Percentiles rank a stretch among this genome's conserved stretches.
Evolutionary conservation across 176 grass and related monocot genomes (phyloP).

Genomic region (Oryza australiensis): DNA sequence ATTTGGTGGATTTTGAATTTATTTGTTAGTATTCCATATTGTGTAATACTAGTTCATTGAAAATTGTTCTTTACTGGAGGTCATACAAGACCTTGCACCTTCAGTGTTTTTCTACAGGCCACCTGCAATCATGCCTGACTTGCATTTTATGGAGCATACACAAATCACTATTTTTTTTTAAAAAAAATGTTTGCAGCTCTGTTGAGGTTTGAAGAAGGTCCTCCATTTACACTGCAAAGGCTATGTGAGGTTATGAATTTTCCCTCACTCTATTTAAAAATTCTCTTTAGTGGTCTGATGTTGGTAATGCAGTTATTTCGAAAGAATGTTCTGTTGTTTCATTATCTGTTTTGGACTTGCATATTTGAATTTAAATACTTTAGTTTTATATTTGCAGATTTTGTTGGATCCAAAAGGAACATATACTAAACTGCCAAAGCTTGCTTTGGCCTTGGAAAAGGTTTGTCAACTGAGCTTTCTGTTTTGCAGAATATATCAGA

Average conservation of each 20-base stretch:
- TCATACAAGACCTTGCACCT: constrained; percentile 7
- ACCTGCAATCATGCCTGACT: background rate
- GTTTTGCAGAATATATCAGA: background rate
- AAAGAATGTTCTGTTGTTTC: constrained; percentile 1
- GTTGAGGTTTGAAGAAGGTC: constrained; percentile 81
- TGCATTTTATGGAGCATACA: constrained; percentile 28
- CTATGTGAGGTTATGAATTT: constrained; percentile 78
- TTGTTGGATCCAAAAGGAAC: constrained; percentile 90
- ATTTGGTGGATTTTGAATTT: constrained; percentile 4
- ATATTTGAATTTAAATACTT: constrained; percentile 12
- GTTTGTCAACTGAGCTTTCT: constrained; percentile 50
- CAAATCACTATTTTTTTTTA: constrained; percentile 20
- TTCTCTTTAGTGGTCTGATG: background rate
- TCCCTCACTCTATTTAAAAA: constrained; percentile 25
- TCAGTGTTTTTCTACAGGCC: background rate
- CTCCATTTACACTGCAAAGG: constrained; percentile 97
- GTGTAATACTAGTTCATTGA: background rate
- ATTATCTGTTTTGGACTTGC: constrained; percentile 8
- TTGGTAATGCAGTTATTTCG: background rate
- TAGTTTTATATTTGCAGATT: constrained; percentile 62
- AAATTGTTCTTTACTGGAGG: background rate
- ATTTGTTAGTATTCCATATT: constrained; percentile 13
- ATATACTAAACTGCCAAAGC: constrained; percentile 73
- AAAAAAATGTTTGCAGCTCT: constrained; percentile 54
- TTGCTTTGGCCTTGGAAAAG: constrained; percentile 93